These are phyloP conservation scores for Candida sanyiensis DNA, from an alignment of 805 yeast species.

Conservation along the genomic window DNA sequence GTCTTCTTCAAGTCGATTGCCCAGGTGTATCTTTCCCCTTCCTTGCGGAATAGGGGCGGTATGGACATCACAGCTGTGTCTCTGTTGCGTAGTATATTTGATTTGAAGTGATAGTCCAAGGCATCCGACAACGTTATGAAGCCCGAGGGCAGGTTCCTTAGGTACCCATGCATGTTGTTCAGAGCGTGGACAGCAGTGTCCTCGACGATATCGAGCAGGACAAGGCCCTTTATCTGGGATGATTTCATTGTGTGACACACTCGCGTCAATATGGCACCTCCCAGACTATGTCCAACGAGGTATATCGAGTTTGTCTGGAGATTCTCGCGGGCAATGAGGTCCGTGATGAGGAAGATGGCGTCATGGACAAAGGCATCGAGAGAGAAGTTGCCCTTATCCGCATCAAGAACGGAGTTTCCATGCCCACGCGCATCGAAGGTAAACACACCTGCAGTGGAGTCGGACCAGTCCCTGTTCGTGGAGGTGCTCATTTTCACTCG, in stretches of 20 bases:
- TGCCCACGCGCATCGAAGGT: conserved; percentile 85
- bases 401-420: conserved; percentile 43
- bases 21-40: conserved; percentile 43
- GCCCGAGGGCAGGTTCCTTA: conserved; percentile 54
- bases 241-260: conserved; percentile 30
- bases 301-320: conserved; percentile 34
- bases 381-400: conserved; percentile 33
- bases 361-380: conserved; percentile 54
- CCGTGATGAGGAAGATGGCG: conserved; percentile 41
- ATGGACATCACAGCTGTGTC: conserved; percentile 72
- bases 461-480: conserved; percentile 18
- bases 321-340: conserved; percentile 28
- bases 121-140: conserved; percentile 55
- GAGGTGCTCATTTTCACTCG: conserved; percentile 19
- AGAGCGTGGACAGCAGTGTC: conserved; percentile 80
- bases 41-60: conserved; percentile 50
- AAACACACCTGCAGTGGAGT: conserved; percentile 54
- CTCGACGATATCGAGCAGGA: conserved; percentile 88
- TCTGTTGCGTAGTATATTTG: conserved; percentile 44
- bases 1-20: conserved; percentile 57
- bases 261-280: conserved; percentile 77
- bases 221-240: conserved; percentile 52
- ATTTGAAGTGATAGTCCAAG: conserved; percentile 73
- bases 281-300: conserved; percentile 85
- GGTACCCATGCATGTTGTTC: conserved; percentile 57